Conservation (phyloP, 2,329 filamentous ascomycete genomes). For the Penicillium sclerotiorum region DNA sequence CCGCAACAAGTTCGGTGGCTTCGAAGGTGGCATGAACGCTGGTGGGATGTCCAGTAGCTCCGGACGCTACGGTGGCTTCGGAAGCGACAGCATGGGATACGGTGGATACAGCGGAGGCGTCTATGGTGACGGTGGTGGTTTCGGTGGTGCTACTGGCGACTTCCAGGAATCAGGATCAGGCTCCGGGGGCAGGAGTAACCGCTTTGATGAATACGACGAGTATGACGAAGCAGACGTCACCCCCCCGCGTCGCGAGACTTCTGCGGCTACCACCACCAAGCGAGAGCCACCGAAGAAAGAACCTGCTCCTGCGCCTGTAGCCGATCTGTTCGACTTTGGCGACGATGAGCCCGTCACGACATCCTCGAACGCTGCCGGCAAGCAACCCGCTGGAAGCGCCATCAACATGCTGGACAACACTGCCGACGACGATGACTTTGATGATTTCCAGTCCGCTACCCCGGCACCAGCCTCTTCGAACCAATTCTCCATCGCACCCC, state of each 20-base stretch:
- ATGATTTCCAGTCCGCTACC: constrained; percentile 92
- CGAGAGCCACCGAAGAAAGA: constrained; percentile 62
- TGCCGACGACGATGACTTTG: constrained; percentile 84
- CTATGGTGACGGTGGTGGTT: constrained; percentile 52
- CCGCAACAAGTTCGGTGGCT: constrained; percentile 92
- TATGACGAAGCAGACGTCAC: constrained; percentile 73
- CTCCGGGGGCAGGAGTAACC: constrained; percentile 64
- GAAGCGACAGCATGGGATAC: constrained; percentile 70
- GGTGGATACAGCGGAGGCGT: constrained; percentile 74
- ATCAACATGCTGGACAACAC: constrained; percentile 52
- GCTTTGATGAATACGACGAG: constrained; percentile 97
- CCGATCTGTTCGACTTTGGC: constrained; percentile 85
- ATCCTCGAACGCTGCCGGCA: constrained; percentile 42
- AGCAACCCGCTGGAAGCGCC: constrained; percentile 51
- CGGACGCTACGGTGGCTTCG: constrained; percentile 83
- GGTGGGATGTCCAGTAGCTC: constrained; percentile 57
- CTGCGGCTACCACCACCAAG: constrained; percentile 37
- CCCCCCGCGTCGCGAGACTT: constrained; percentile 56
- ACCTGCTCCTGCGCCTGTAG: constrained; percentile 73
- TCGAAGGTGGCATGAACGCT: constrained; percentile 75
- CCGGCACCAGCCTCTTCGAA: constrained; percentile 44
- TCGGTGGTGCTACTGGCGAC: constrained; percentile 46
- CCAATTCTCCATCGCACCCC: constrained; percentile 45
- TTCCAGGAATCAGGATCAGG: constrained; percentile 67
- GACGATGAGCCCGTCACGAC: constrained; percentile 68